Base-by-base conservation (phyloP, 805 yeast genomes). In the Peterozyma toletana region DNA sequence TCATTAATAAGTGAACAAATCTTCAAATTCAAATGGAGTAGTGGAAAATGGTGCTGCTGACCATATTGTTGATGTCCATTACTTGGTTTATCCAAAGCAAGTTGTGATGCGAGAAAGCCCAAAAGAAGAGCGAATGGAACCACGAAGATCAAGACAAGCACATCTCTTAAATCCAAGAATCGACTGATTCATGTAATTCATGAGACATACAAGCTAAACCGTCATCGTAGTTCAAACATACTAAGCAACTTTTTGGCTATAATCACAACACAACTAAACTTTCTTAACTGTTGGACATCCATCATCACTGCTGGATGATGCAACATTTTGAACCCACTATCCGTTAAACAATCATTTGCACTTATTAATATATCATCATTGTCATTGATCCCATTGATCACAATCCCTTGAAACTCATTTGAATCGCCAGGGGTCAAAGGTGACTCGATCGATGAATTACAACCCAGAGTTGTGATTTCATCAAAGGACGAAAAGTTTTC, bases 221-320 rank as follows among this genome's bases (percentile, higher is more conserved):
- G 7, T 21, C 27, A 21, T 21, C 27, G 31, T 11, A 14, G 31
- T 30, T 13, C 29, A 29, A 17, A 16, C 11, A 30, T 11, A 18
- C 31, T 15, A 21, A 35, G 21, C 21, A 30, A 21, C 16, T 36
- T 11, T 17, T 11, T n/a, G 9, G 17, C 30, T 3, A 13, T 16
- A 6, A 6, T 10, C 27, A 31, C 11, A 37, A 9, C 31, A 18
- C 29, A 14, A 14, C 14, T 40, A 27, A 16, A 11, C 43, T 41
- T 43, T 38, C 35, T 37, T 41, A 45, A 48, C 9, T 30, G 29
- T 33, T 44, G 30, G 45, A 43, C 44, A 39, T 45, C 48, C 45
- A 56, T 52, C 67, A 63, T 55, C 64, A 45, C 66, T 62, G 67
- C 67, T 62, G 66, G 64, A 62, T 59, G 64, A 59, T 63, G 67